A percentile compares a stretch with the other conserved stretches of the same genome.
phyloP scores from a whole-genome alignment of 1,284 basidiomycete genomes.

The Puccinia novopanici region DNA sequence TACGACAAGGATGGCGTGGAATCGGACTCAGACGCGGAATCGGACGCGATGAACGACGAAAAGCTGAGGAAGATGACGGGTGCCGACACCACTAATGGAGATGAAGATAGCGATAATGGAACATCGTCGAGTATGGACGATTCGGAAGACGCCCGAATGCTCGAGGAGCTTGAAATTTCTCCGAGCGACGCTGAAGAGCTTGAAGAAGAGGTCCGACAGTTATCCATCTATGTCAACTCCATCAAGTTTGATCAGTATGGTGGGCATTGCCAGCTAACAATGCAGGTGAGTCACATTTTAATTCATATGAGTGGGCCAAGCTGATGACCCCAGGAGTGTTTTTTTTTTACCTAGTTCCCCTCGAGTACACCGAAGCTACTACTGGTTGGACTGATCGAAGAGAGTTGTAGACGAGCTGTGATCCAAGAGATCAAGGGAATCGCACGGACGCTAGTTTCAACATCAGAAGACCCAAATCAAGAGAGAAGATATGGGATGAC shows the following conservation, averaged over 20 bases:
- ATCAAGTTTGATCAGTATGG: slow-evolving; percentile 41
- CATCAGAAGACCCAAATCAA: slow-evolving; percentile 41
- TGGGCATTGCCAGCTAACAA: slow-evolving; percentile 40
- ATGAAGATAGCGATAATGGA: slow-evolving; percentile 63
- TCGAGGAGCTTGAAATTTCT: slow-evolving; percentile 61
- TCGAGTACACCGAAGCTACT: slow-evolving; percentile 78
- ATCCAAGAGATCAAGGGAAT: slow-evolving; percentile 86
- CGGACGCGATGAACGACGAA: slow-evolving; percentile 60
- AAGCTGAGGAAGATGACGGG: slow-evolving; percentile 61
- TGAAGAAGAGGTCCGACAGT: slow-evolving; percentile 53
- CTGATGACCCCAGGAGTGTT: slow-evolving; percentile 50
- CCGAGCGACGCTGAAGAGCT: slow-evolving; percentile 55
- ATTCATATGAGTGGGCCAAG: not conserved
- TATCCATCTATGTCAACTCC: slow-evolving; percentile 33
- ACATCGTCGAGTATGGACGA: slow-evolving; percentile 65
- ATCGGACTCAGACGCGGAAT: slow-evolving; percentile 55
- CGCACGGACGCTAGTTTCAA: slow-evolving; percentile 51
- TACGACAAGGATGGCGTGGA: slow-evolving; percentile 71
- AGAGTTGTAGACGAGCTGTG: slow-evolving; percentile 76
- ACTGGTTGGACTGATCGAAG: slow-evolving; percentile 85
- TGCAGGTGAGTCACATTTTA: slow-evolving; percentile 46
- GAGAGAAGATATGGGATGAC: slow-evolving; percentile 60
- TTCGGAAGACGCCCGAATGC: slow-evolving; percentile 67
- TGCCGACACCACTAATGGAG: slow-evolving; percentile 36
- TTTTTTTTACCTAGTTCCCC: slow-evolving; percentile 63